Conservation (phyloP, 768 basidiomycete species). For the Rhodotorula diobovata region DNA sequence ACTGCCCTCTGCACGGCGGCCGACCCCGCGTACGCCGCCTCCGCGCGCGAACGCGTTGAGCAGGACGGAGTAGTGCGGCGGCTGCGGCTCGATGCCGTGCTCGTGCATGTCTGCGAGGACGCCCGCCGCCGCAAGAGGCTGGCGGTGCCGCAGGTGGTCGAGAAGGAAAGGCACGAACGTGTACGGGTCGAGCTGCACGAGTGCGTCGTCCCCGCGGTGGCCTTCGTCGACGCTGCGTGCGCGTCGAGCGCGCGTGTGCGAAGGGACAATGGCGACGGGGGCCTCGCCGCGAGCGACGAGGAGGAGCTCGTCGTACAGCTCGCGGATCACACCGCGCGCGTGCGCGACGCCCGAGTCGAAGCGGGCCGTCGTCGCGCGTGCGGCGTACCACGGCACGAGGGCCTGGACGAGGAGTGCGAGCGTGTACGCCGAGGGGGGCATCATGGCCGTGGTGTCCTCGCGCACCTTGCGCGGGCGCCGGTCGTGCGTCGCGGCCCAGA, state of each 20-base stretch:
- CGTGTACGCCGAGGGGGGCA: neutral
- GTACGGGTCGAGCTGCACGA: slow-evolving; percentile 10
- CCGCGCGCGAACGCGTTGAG: slow-evolving; percentile 9
- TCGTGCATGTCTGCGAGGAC: slow-evolving; percentile 5
- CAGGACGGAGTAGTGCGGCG: slow-evolving; percentile 11
- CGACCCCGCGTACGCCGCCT: neutral
- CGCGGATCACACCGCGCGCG: neutral
- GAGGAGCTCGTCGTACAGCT: neutral
- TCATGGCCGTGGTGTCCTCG: neutral
- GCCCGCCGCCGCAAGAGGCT: neutral
- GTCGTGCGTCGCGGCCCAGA: neutral
- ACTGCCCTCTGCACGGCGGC: too few species aligned
- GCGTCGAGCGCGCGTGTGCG: too few species aligned
- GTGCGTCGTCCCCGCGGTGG: neutral
- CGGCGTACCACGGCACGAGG: neutral
- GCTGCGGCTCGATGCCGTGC: neutral
- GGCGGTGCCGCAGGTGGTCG: neutral
- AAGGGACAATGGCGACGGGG: neutral
- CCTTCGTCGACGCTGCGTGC: neutral
- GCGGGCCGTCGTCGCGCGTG: neutral
- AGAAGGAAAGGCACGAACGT: slow-evolving; percentile 17
- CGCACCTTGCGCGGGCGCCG: neutral
- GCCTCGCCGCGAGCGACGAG: too few species aligned
- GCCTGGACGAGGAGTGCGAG: slow-evolving; percentile 1
- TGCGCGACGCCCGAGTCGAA: neutral